phyloP scores from a whole-genome alignment of 192 early-diverging fungal genomes.

The Coemansia sp. region DNA sequence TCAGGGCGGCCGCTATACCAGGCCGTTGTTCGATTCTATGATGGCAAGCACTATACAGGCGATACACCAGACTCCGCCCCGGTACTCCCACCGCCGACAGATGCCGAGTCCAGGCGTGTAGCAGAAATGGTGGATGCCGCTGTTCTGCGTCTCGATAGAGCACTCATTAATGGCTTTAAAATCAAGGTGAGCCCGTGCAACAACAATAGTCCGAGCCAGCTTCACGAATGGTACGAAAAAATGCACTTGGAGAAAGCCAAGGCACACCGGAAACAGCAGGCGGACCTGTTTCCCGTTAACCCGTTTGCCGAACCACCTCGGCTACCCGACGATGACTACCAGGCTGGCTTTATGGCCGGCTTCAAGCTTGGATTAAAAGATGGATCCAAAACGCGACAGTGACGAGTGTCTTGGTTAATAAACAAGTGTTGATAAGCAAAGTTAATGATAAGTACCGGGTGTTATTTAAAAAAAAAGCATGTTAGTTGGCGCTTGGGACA shows the following conservation, averaged over 20 bases:
- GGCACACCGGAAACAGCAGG: not conserved
- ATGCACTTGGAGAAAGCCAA: slow-evolving; percentile 1
- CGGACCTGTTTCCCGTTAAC: slow-evolving; percentile 27
- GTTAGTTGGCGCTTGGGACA: too few relatives aligned
- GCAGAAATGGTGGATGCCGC: slow-evolving; percentile 5
- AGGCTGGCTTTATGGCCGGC: slow-evolving; percentile 28
- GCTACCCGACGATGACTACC: slow-evolving; percentile 34
- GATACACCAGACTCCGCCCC: slow-evolving; percentile 15
- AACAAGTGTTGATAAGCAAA: not conserved
- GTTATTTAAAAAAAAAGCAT: slow-evolving; percentile 3
- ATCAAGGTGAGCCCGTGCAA: slow-evolving; percentile 12
- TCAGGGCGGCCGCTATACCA: slow-evolving; percentile 13
- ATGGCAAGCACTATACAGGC: slow-evolving; percentile 19
- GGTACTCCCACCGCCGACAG: slow-evolving; percentile 24
- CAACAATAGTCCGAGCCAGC: slow-evolving; percentile 19
- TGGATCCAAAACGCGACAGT: slow-evolving; percentile 17
- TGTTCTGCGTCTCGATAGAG: slow-evolving; percentile 11
- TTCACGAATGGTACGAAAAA: slow-evolving; percentile 39
- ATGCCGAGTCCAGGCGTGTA: slow-evolving; percentile 12
- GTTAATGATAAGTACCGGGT: too few relatives aligned
- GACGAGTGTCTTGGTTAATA: not conserved
- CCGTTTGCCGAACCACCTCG: slow-evolving; percentile 17
- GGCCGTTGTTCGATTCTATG: slow-evolving; percentile 38
- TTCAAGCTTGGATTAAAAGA: slow-evolving; percentile 43
- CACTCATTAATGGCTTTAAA: slow-evolving; percentile 17